A percentile compares a stretch with the other conserved stretches of the same genome.
Evolutionary conservation across 352 stramenopile species (phyloP).

Genomic region (Phytophthora pseudosyringae): DNA sequence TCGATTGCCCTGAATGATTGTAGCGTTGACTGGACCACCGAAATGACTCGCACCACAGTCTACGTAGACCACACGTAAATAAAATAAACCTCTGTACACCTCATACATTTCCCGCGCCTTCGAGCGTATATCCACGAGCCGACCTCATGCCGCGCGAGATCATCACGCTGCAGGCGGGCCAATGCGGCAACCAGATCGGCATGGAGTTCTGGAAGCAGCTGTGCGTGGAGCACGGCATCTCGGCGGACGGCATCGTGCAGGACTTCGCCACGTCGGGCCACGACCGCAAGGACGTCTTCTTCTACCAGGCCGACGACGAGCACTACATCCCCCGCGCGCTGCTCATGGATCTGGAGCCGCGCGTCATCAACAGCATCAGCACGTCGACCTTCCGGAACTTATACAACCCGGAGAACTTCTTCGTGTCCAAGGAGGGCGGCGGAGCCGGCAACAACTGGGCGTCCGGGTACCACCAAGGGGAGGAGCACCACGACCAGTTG

Average conservation of each 20-base stretch:
- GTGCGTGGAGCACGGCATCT: conserved; percentile 98
- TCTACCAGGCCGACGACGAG: conserved; percentile 99
- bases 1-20: conserved; percentile 13
- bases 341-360: conserved; percentile 98
- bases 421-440: conserved; percentile 92
- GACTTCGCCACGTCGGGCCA: conserved; percentile 93
- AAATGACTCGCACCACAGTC: conserved; percentile 6
- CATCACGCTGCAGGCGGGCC: conserved; percentile 99
- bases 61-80: conserved; percentile 25
- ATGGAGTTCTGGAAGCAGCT: conserved; percentile 99
- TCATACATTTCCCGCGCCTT: conserved; percentile 5
- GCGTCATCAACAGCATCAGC: conserved; percentile 93
- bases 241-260: conserved; percentile 95
- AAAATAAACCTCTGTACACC: no score
- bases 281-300: conserved; percentile 99
- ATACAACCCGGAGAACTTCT: conserved; percentile 99
- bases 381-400: conserved; percentile 94
- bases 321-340: conserved; percentile 98
- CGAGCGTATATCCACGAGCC: neutral
- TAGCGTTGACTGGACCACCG: conserved; percentile 14
- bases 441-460: conserved; percentile 95
- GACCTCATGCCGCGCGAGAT: conserved; percentile 96
- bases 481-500: conserved; percentile 96
- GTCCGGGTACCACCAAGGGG: conserved; percentile 91
- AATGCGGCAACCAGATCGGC: conserved; percentile 99